These are phyloP conservation scores for Teratosphaeria gauchensis DNA, from an alignment of 2,329 filamentous ascomycete species.

Conservation along the genomic window DNA sequence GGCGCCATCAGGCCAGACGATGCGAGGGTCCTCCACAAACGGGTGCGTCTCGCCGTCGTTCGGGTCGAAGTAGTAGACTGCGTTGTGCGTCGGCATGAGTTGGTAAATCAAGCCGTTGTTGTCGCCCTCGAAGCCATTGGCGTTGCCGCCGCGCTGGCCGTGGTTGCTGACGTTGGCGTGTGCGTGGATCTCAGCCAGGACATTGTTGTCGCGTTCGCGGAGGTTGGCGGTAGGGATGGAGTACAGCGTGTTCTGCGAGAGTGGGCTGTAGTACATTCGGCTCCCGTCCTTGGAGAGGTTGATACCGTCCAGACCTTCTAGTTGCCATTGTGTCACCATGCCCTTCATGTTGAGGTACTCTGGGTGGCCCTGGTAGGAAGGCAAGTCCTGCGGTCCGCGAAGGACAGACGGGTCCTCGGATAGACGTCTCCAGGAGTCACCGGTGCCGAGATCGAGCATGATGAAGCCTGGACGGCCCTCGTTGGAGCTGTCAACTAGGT, in stretches of 20 bases:
- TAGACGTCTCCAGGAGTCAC: constrained; percentile 33
- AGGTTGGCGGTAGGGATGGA: constrained; percentile 24
- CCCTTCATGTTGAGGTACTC: constrained; percentile 22
- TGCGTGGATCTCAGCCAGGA: constrained; percentile 31
- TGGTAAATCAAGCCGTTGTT: constrained; percentile 37
- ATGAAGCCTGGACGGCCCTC: constrained; percentile 40
- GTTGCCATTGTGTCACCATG: constrained; percentile 15
- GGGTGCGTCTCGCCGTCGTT: constrained; percentile 27
- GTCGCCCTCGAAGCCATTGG: constrained; percentile 38
- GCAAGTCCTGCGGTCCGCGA: constrained; percentile 22
- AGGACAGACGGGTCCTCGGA: constrained; percentile 24
- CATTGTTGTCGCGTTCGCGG: constrained; percentile 21
- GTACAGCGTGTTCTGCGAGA: constrained; percentile 30
- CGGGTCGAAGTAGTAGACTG: constrained; percentile 36
- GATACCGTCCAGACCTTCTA: constrained; percentile 30
- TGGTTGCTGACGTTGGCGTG: constrained; percentile 38
- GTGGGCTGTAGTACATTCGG: constrained; percentile 35
- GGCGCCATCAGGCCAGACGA: constrained; percentile 36
- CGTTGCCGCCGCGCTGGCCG: constrained; percentile 37
- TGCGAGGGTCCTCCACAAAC: constrained; percentile 34
- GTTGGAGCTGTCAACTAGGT: constrained; percentile 37
- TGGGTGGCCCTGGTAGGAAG: constrained; percentile 24
- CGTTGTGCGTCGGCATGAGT: constrained; percentile 38
- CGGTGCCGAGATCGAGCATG: constrained; percentile 35
- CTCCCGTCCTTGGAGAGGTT: constrained; percentile 27